These are phyloP conservation scores for Fraxinus quadrangulata DNA, from an alignment of 257 asterid genomes.

Conservation along the genomic window DNA sequence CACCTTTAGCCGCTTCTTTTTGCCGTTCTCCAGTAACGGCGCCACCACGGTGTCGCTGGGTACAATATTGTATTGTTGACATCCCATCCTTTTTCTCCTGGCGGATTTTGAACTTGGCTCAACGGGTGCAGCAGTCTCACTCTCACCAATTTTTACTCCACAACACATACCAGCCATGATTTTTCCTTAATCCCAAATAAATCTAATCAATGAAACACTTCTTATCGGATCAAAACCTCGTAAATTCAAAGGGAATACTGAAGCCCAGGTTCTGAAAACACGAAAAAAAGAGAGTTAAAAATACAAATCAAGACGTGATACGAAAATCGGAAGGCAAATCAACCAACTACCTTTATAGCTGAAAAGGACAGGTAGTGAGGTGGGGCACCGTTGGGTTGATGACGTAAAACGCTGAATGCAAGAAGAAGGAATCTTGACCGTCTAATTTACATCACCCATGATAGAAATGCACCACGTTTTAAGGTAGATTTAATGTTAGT, in stretches of 20 bases:
- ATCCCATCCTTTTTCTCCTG: no score
- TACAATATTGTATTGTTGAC: no score
- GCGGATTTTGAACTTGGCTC: no score
- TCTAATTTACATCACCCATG: background rate
- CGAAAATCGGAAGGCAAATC: constrained; percentile 17
- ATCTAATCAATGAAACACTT: constrained; percentile 71
- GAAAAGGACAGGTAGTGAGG: constrained; percentile 12
- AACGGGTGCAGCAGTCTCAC: no score
- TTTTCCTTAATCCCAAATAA: constrained; percentile 32
- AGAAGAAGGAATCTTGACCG: constrained; percentile 35
- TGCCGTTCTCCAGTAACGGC: constrained; percentile 42
- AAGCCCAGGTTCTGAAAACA: background rate
- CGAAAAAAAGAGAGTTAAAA: no score
- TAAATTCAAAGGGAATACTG: background rate
- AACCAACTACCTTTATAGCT: background rate
- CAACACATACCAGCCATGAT: no score
- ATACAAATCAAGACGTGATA: background rate
- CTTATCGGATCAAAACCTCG: constrained; percentile 56
- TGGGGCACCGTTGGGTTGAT: constrained; percentile 57
- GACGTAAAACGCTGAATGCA: constrained; percentile 52
- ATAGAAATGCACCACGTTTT: constrained; percentile 46
- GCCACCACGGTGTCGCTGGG: constrained; percentile 28
- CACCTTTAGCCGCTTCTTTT: constrained; percentile 39
- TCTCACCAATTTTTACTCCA: no score
- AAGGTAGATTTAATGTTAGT: background rate